Percentiles rank a stretch among this genome's conserved stretches.
Evolutionary conservation across 2,329 filamentous ascomycete genomes (phyloP).

Genomic region (Fusarium bactridioides): DNA sequence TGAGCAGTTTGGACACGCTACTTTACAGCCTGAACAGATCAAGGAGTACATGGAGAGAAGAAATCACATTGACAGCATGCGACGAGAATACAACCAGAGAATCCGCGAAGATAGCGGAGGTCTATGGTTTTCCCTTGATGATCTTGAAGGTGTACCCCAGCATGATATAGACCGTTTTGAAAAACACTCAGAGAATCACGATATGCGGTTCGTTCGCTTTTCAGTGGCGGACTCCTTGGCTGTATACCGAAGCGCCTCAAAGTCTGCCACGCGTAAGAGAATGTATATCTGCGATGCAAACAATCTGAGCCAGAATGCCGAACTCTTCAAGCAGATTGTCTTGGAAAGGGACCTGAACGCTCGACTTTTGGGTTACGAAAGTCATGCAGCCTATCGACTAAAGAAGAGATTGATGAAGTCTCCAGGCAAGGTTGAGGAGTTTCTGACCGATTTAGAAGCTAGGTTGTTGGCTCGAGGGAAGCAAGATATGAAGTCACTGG

Average conservation of each 20-base stretch:
- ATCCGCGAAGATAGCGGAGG: neutral
- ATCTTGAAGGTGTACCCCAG: neutral
- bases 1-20: neutral
- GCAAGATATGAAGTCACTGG: neutral
- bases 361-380: neutral
- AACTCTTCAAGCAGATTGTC: neutral
- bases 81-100: neutral
- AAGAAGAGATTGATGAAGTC: neutral
- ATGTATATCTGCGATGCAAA: neutral
- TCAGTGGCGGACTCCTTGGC: neutral
- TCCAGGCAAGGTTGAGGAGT: neutral
- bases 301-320: rapidly evolving
- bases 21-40: neutral
- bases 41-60: neutral
- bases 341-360: neutral
- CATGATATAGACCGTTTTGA: neutral
- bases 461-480: neutral
- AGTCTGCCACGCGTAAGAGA: rapidly evolving
- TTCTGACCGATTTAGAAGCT: neutral
- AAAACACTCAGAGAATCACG: neutral
- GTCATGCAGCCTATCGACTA: neutral
- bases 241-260: neutral
- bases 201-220: neutral
- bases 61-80: neutral
- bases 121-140: neutral